Conservation (phyloP, 495 filamentous ascomycete species). For the Penicillium psychrofluorescens region DNA sequence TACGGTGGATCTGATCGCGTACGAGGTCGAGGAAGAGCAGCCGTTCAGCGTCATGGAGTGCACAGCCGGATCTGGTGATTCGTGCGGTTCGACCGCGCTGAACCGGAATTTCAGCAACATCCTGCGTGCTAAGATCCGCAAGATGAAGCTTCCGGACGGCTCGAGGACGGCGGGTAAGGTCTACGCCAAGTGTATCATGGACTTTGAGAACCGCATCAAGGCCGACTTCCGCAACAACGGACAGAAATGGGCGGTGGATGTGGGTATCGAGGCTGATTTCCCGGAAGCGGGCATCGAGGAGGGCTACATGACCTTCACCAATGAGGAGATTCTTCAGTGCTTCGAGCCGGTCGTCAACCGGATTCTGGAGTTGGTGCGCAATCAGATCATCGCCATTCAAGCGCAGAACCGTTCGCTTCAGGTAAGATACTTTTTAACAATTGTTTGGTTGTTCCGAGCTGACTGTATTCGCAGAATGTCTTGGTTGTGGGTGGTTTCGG, state of each 20-base stretch:
- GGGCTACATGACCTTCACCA: slow-evolving; percentile 77
- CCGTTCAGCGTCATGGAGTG: slow-evolving; percentile 73
- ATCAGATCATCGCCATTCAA: slow-evolving; percentile 77
- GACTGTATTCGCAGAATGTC: slow-evolving; percentile 48
- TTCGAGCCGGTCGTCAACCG: slow-evolving; percentile 76
- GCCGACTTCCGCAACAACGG: slow-evolving; percentile 79
- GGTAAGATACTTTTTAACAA: slow-evolving; percentile 34
- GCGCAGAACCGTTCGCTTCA: slow-evolving; percentile 66
- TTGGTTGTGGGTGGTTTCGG: slow-evolving; percentile 75
- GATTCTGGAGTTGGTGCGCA: slow-evolving; percentile 68
- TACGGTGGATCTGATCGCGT: slow-evolving; percentile 75
- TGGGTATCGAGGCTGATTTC: slow-evolving; percentile 73
- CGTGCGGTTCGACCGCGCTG: slow-evolving; percentile 71
- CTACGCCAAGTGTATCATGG: slow-evolving; percentile 80
- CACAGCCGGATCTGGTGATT: slow-evolving; percentile 71
- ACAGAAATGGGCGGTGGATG: slow-evolving; percentile 78
- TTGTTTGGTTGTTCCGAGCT: slow-evolving; percentile 4
- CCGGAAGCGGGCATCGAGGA: slow-evolving; percentile 75
- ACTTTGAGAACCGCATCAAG: slow-evolving; percentile 79
- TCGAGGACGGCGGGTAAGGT: slow-evolving; percentile 70
- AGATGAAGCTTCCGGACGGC: slow-evolving; percentile 78
- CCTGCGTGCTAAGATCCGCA: slow-evolving; percentile 69
- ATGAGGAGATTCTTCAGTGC: slow-evolving; percentile 75
- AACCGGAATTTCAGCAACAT: slow-evolving; percentile 79
- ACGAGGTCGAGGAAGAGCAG: slow-evolving; percentile 72